Evolutionary conservation across 176 grass and related monocot genomes (phyloP).

Genomic region (Paspalum vaginatum): DNA sequence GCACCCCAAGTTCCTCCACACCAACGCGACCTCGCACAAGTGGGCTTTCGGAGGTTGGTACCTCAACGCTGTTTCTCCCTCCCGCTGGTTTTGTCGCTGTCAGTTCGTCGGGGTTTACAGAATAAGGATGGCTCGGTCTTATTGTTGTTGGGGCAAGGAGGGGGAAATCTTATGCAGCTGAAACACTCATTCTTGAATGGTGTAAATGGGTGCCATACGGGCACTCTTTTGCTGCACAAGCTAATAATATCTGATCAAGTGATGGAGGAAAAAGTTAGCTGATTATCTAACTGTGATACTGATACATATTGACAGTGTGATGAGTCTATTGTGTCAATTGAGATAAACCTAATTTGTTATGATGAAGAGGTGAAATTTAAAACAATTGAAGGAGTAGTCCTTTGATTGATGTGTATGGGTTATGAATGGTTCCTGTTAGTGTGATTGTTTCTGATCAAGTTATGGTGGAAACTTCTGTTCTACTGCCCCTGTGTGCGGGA

Average conservation of each 20-base stretch:
- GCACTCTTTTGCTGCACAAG: neutral
- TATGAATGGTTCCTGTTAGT: neutral
- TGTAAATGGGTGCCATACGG: neutral
- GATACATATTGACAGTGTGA: neutral
- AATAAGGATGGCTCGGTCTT: neutral
- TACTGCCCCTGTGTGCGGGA: neutral
- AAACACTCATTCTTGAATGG: too few relatives aligned
- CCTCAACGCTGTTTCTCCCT: neutral
- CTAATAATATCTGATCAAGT: neutral
- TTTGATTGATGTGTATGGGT: neutral
- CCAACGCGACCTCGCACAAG: constrained; percentile 93
- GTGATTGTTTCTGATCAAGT: neutral
- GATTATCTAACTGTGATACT: neutral
- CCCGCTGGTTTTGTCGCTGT: too few relatives aligned
- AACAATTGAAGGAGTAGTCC: neutral
- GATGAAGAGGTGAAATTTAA: neutral
- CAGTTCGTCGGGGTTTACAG: too few relatives aligned
- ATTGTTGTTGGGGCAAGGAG: neutral
- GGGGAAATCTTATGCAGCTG: too few relatives aligned
- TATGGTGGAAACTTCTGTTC: neutral
- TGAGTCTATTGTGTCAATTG: neutral
- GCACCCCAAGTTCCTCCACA: constrained; percentile 95
- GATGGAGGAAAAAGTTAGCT: neutral
- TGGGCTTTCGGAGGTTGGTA: constrained; percentile 90
- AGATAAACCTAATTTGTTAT: neutral